Evolutionary conservation across 2,329 filamentous ascomycete species (phyloP).

Genomic region (Epichloe typhina): DNA sequence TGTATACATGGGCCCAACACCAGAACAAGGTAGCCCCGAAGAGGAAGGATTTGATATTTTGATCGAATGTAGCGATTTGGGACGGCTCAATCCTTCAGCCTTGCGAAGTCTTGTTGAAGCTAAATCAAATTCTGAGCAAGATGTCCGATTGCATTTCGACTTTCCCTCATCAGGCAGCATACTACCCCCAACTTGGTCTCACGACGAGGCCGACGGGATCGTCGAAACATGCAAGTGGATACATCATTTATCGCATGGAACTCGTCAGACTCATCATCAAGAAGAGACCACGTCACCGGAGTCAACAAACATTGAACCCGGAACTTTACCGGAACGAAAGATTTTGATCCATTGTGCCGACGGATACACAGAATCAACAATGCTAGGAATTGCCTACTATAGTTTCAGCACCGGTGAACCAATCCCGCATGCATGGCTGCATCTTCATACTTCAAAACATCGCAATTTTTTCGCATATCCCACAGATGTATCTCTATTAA

Average conservation of each 20-base stretch:
- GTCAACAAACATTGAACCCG: constrained; percentile 7
- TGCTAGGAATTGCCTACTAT: constrained; percentile 81
- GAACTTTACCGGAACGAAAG: constrained; percentile 37
- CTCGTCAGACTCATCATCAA: constrained; percentile 22
- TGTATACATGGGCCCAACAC: constrained; percentile 81
- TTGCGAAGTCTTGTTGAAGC: constrained; percentile 48
- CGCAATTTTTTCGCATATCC: constrained; percentile 96
- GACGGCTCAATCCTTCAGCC: constrained; percentile 56
- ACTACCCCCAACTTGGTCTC: constrained; percentile 69
- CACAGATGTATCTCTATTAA: constrained; percentile 75
- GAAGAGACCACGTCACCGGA: not conserved
- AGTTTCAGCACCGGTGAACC: constrained; percentile 80
- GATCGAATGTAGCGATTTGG: constrained; percentile 80
- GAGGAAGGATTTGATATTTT: constrained; percentile 64
- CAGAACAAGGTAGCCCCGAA: constrained; percentile 49
- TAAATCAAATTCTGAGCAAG: constrained; percentile 29
- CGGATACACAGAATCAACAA: constrained; percentile 87
- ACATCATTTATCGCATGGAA: constrained; percentile 65
- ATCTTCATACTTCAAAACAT: constrained; percentile 63
- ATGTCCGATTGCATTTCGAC: constrained; percentile 33
- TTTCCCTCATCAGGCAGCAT: constrained; percentile 95
- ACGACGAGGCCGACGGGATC: constrained; percentile 70
- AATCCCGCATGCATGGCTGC: constrained; percentile 75
- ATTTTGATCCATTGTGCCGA: constrained; percentile 89
- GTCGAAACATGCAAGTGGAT: constrained; percentile 86